phyloP scores from a whole-genome alignment of 306 rosid species.

The Arachis hypogaea region DNA sequence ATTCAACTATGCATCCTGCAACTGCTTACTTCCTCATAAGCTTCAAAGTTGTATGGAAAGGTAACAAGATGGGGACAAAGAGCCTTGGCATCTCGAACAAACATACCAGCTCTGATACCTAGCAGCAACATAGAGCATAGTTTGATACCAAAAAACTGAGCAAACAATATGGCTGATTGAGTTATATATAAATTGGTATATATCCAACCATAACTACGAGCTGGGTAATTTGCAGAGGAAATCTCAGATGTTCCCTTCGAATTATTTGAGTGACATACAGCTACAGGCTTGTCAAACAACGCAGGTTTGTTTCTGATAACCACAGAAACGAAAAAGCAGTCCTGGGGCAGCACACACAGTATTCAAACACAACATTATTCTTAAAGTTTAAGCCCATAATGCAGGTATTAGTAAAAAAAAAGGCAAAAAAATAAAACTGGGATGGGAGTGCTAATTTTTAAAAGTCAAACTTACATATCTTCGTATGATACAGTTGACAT shows the following conservation, averaged over 20 bases:
- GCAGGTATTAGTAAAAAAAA: conserved; percentile 13
- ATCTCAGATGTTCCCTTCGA: conserved; percentile 93
- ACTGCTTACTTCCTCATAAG: conserved; percentile 78
- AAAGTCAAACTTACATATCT: conserved; percentile 9
- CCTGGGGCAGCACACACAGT: conserved; percentile 61
- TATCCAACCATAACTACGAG: conserved; percentile 82
- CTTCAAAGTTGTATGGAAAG: conserved; percentile 88
- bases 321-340: conserved; percentile 93
- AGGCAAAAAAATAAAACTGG: neutral
- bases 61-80: conserved; percentile 80
- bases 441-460: neutral
- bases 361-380: conserved; percentile 25
- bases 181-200: conserved; percentile 33
- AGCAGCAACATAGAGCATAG: conserved; percentile 32
- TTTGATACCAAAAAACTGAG: conserved; percentile 31
- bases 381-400: conserved; percentile 39
- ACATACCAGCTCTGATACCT: conserved; percentile 94
- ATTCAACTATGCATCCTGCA: conserved; percentile 8
- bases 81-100: conserved; percentile 88
- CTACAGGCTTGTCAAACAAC: conserved; percentile 79
- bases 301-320: conserved; percentile 74
- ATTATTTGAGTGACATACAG: conserved; percentile 89
- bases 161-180: conserved; percentile 20
- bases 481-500: conserved; percentile 27
- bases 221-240: conserved; percentile 97